Evolutionary conservation across 1,284 basidiomycete species (phyloP), one percentile per base, ranked within the genome.

Genomic region (Rhodotorula sp.): DNA sequence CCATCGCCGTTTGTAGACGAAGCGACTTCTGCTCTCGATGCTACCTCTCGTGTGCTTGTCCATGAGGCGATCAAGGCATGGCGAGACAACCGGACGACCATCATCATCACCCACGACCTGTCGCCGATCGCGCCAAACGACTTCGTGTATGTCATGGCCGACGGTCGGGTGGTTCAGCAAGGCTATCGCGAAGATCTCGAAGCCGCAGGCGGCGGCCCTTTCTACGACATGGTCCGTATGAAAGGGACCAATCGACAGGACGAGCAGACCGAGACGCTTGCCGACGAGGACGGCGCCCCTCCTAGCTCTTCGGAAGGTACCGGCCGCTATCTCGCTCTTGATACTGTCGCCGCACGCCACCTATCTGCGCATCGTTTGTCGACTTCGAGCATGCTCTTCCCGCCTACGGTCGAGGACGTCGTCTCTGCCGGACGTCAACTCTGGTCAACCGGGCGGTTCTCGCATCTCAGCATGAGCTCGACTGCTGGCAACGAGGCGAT

Each of bases 71-170:
- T 98, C 81, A 91, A 91, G 78, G 81, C 82, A 26, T 95, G 93
- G 91, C 85, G 93, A 29, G 81, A 80, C 33, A 89, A 91, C 80
- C 88, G 87, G 78, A 96, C 95, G 0, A 99, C 95, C 0, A 89
- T 99, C 78, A 89, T 98, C 70, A 96, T 98, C 81, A 97, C 95
- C 0, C 95, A 98, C 80, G 95, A 98, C 78, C 86, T 98, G 18
- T 89, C 89, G 0, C 91, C 94, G 77, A 91, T 99, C 75, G 83
- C 83, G 6, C 66, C 83, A 0, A 81, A 84, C 24, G 95, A 98
- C 80, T 98, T 95, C 76, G 90, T 95, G 22, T 97, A 98, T 79
- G 89, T 98, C 6, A 87, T 99, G 84, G 87, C 88, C 74, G 83
- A 87, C 33, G 95, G 95, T 0, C 75, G 81, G 0, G 86, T 98